Evolutionary conservation across 345 rosid genomes (phyloP), one percentile per base, ranked within the genome.

Genomic region (Erysimum cheiranthoides): DNA sequence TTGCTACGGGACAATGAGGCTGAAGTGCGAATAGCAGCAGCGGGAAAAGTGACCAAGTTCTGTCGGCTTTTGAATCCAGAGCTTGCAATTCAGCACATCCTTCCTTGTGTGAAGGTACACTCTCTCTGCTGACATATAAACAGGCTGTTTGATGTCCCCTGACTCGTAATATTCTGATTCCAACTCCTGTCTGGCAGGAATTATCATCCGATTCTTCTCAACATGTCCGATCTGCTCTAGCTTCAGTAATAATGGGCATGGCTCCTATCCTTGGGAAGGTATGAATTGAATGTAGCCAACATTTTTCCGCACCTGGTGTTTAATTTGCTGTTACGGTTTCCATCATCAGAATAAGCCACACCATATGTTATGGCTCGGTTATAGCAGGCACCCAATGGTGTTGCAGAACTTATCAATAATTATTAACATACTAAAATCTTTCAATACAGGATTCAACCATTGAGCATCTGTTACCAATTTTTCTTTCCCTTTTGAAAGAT

Each of bases 171-270:
- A 12, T 10, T 57, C 4, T 43, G 75, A 21, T 87, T 69, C 81
- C 85, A 68, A 83, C 82, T 77, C 86, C 82, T 67, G 56, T 68
- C 53, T 64, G 71, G 75, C 79, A 94, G 98, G 98, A 94, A 77
- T 78, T 94, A 74, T 92, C 98, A n/a, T 83, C 97, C 3, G 98
- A 94, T 86, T 90, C 97, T 69, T 94, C 97, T 21, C 98, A 94
- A 75, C 98, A 94, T 80, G 98, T 94, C 49, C 96, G 98, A 28
- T 94, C 97, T 62, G 97, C 97, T 67, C 82, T 94, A 77, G 98
- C 98, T 81, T 94, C 97, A 7, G 97, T 94, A 68, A 92, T 94
- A 77, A 94, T 92, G 97, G 98, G 98, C 57, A 94, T 94, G 98
- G 98, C 98, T 73, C 96, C 97, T 52, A 90, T 92, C 52, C 79